A percentile compares a stretch with the other conserved stretches of the same genome.
Evolutionary conservation across 2,329 filamentous ascomycete species (phyloP).

Genomic region (Venturia aucupariae): DNA sequence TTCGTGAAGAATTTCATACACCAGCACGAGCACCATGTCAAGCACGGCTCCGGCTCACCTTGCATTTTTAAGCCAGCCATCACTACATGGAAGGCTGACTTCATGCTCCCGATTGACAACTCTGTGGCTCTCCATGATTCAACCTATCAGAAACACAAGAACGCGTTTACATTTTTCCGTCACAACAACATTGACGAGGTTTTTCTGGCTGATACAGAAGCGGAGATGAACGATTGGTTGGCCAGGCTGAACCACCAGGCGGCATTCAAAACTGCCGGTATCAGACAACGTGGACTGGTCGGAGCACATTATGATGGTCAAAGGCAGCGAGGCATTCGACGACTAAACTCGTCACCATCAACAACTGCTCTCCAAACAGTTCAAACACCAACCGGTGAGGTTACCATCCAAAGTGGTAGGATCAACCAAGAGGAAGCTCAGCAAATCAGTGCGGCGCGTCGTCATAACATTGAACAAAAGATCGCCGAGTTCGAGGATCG

Average conservation of each 20-base stretch:
- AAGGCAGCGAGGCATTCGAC: conserved; percentile 59
- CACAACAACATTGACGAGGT: conserved; percentile 83
- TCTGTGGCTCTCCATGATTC: conserved; percentile 81
- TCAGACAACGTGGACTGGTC: conserved; percentile 79
- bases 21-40: conserved; percentile 76
- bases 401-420: conserved; percentile 61
- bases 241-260: conserved; percentile 94
- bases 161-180: conserved; percentile 84
- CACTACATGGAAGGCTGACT: conserved; percentile 87
- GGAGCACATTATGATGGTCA: conserved; percentile 81
- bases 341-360: conserved; percentile 52
- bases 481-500: conserved; percentile 77
- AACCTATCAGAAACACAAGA: conserved; percentile 89
- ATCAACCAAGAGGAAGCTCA: conserved; percentile 76
- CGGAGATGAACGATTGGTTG: conserved; percentile 94
- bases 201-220: conserved; percentile 79
- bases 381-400: conserved; percentile 63
- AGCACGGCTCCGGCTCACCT: conserved; percentile 62
- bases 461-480: conserved; percentile 73
- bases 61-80: conserved; percentile 86
- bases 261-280: conserved; percentile 83
- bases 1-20: conserved; percentile 90
- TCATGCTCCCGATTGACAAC: conserved; percentile 84
- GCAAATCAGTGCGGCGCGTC: conserved; percentile 74
- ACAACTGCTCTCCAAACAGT: conserved; percentile 43